Conservation (phyloP, 495 filamentous ascomycete species). For the Aspergillus sparsus region DNA sequence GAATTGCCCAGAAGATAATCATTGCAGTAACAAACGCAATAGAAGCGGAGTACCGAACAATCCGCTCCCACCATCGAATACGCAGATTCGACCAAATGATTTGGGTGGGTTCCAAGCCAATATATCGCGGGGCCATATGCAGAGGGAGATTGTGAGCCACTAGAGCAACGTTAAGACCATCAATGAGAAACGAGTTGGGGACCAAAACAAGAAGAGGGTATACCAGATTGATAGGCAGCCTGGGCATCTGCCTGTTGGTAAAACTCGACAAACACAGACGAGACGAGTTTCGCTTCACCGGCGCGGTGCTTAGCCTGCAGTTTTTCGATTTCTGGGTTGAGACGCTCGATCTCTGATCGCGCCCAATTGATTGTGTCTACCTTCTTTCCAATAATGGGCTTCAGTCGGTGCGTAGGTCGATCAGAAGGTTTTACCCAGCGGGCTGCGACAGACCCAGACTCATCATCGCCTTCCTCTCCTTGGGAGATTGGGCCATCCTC, state of each 20-base stretch:
- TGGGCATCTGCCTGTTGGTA: constrained; percentile 79
- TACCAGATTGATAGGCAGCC: constrained; percentile 67
- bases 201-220: background rate
- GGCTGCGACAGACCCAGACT: constrained; percentile 76
- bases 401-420: constrained; percentile 82
- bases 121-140: constrained; percentile 90
- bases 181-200: constrained; percentile 1
- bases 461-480: constrained; percentile 56
- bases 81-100: constrained; percentile 86
- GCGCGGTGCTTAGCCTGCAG: constrained; percentile 72
- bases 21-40: constrained; percentile 70
- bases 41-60: constrained; percentile 70
- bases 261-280: constrained; percentile 81
- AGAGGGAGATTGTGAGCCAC: constrained; percentile 86
- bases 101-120: constrained; percentile 81
- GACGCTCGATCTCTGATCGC: constrained; percentile 73
- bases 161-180: constrained; percentile 21
- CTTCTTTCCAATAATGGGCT: constrained; percentile 82
- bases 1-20: constrained; percentile 92
- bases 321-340: constrained; percentile 77
- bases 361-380: constrained; percentile 85
- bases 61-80: constrained; percentile 85
- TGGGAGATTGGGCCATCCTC: constrained; percentile 42
- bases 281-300: constrained; percentile 64
- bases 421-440: constrained; percentile 79